A percentile compares a stretch with the other conserved stretches of the same genome.
These are phyloP conservation scores for Candida sp. DNA, from an alignment of 1,139 yeast species.

Conservation along the genomic window DNA sequence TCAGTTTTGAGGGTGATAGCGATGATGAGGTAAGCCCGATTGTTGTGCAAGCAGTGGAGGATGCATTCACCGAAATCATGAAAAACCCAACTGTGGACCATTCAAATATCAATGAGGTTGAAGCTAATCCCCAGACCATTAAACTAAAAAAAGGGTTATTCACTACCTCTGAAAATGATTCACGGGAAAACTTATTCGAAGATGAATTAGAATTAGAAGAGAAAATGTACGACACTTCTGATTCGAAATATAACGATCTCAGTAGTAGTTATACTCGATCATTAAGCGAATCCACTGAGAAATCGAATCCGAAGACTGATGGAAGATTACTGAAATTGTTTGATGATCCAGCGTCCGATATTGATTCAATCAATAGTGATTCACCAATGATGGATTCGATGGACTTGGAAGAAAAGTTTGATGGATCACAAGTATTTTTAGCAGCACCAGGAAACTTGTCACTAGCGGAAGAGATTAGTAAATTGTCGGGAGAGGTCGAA, in stretches of 20 bases:
- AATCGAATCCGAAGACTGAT: conserved; percentile 4
- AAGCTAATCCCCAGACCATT: neutral
- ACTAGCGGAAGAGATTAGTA: conserved; percentile 62
- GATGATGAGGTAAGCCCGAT: conserved; percentile 28
- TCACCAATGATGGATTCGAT: conserved; percentile 5
- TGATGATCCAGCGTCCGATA: neutral
- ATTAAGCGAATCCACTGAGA: neutral
- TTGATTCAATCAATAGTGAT: conserved; percentile 3
- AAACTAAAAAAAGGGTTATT: neutral
- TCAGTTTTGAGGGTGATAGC: neutral
- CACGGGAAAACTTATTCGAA: neutral
- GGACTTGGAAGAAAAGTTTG: conserved; percentile 7
- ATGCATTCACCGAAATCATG: conserved; percentile 67
- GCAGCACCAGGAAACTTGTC: conserved; percentile 74
- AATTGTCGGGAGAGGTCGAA: conserved; percentile 55
- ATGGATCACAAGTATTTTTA: conserved; percentile 28
- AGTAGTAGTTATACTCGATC: neutral
- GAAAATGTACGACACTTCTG: neutral
- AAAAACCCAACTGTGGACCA: conserved; percentile 12
- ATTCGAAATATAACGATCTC: neutral
- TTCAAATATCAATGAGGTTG: conserved; percentile 5
- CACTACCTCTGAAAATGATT: neutral
- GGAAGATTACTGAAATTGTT: neutral
- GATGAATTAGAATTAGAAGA: conserved; percentile 1
- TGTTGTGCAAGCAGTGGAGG: conserved; percentile 65